These are phyloP conservation scores for Saccharomycopsis fermentans DNA, from an alignment of 805 yeast species.

Conservation along the genomic window DNA sequence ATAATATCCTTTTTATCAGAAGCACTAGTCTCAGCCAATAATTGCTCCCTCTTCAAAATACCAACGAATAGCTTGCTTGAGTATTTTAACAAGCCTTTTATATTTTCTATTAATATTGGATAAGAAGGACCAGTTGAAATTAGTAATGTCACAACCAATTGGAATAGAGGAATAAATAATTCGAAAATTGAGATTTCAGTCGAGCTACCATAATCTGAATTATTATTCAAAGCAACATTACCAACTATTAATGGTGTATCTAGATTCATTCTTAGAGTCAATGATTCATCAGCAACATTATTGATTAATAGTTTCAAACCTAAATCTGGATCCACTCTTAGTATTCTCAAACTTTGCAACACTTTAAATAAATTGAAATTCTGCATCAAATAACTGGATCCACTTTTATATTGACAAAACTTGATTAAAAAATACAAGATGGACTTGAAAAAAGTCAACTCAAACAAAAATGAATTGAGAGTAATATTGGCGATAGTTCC, in stretches of 20 bases:
- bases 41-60: conserved; percentile 47
- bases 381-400: conserved; percentile 69
- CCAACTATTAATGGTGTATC: conserved; percentile 40
- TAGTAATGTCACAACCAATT: conserved; percentile 53
- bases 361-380: conserved; percentile 54
- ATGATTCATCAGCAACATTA: conserved; percentile 22
- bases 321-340: conserved; percentile 67
- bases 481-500: conserved; percentile 18
- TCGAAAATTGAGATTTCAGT: conserved; percentile 47
- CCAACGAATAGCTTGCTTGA: conserved; percentile 51
- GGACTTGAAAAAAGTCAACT: conserved; percentile 67
- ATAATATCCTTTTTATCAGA: conserved; percentile 23
- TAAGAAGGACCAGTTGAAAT: conserved; percentile 74
- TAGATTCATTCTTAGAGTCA: conserved; percentile 31
- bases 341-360: conserved; percentile 44
- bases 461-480: conserved; percentile 52
- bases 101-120: conserved; percentile 44
- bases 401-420: conserved; percentile 64
- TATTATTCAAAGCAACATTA: conserved; percentile 20
- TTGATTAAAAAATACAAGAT: conserved; percentile 59
- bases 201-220: conserved; percentile 11
- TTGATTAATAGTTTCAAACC: conserved; percentile 48
- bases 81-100: conserved; percentile 38
- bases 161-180: conserved; percentile 63
- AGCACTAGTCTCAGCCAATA: conserved; percentile 14